A percentile compares a stretch with the other conserved stretches of the same genome.
These are phyloP conservation scores for Aspergillus glaucus DNA, from an alignment of 2,329 filamentous ascomycete genomes.

Conservation along the genomic window DNA sequence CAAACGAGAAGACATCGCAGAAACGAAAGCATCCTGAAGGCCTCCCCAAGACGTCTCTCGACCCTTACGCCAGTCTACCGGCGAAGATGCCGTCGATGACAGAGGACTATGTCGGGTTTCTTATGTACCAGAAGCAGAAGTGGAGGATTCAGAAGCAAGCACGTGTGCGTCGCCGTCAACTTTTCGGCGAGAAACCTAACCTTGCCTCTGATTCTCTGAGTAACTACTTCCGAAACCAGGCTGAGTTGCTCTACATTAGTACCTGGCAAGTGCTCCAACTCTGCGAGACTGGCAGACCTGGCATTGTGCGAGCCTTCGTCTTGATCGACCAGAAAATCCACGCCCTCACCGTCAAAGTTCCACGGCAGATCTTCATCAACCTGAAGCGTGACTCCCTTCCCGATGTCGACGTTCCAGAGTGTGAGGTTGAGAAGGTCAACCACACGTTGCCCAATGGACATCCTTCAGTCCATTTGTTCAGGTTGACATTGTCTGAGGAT, in stretches of 20 bases:
- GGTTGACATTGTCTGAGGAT: constrained; percentile 82
- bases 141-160: constrained; percentile 98
- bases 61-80: constrained; percentile 78
- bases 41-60: constrained; percentile 53
- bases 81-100: constrained; percentile 76
- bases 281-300: constrained; percentile 72
- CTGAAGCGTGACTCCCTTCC: constrained; percentile 81
- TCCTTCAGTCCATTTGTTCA: constrained; percentile 88
- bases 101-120: constrained; percentile 79
- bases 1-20: constrained; percentile 50
- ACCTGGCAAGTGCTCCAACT: constrained; percentile 95
- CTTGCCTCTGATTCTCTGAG: constrained; percentile 57
- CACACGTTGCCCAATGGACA: constrained; percentile 93
- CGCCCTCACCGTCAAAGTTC: constrained; percentile 78
- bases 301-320: constrained; percentile 81
- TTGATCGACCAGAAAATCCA: constrained; percentile 92
- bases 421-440: constrained; percentile 85
- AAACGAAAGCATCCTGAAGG: constrained; percentile 71
- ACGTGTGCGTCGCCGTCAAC: constrained; percentile 72
- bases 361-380: constrained; percentile 84
- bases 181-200: constrained; percentile 79
- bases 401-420: constrained; percentile 78
- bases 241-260: constrained; percentile 79
- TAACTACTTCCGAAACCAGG: constrained; percentile 81
- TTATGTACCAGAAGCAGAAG: constrained; percentile 95